phyloP scores from a whole-genome alignment of 495 filamentous ascomycete genomes.

The Neurospora hispaniola region DNA sequence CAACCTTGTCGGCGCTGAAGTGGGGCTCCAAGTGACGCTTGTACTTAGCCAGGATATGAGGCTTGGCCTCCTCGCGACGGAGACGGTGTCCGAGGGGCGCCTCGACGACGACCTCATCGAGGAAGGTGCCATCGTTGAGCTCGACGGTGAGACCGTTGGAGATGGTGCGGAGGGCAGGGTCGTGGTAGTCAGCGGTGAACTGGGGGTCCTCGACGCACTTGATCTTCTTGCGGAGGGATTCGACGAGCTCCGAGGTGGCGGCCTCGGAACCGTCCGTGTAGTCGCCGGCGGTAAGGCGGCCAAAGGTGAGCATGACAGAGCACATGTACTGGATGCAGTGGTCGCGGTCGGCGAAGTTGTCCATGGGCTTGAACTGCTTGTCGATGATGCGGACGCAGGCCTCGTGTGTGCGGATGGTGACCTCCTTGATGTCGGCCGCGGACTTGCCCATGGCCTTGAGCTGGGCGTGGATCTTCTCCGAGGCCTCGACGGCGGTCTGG shows the following conservation, averaged over 20 bases:
- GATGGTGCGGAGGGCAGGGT: conserved; percentile 86
- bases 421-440: conserved; percentile 83
- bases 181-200: conserved; percentile 90
- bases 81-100: conserved; percentile 89
- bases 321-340: conserved; percentile 99
- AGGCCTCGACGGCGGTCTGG: conserved; percentile 93
- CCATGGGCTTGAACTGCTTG: conserved; percentile 99
- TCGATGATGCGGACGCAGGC: conserved; percentile 98
- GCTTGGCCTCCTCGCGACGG: conserved; percentile 92
- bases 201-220: conserved; percentile 89
- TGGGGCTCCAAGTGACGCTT: conserved; percentile 81
- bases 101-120: conserved; percentile 88
- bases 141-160: conserved; percentile 90
- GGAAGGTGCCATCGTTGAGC: conserved; percentile 86
- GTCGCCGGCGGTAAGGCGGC: conserved; percentile 81
- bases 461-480: conserved; percentile 73
- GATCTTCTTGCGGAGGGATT: conserved; percentile 83
- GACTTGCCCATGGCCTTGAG: conserved; percentile 79
- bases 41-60: conserved; percentile 89
- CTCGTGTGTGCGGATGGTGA: conserved; percentile 94
- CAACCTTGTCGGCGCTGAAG: conserved; percentile 61
- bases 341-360: conserved; percentile 98
- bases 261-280: conserved; percentile 88
- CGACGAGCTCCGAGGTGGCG: conserved; percentile 79
- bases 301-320: conserved; percentile 85